Conservation (phyloP, 192 early-diverging fungal genomes). For the Diversispora epigaea region DNA sequence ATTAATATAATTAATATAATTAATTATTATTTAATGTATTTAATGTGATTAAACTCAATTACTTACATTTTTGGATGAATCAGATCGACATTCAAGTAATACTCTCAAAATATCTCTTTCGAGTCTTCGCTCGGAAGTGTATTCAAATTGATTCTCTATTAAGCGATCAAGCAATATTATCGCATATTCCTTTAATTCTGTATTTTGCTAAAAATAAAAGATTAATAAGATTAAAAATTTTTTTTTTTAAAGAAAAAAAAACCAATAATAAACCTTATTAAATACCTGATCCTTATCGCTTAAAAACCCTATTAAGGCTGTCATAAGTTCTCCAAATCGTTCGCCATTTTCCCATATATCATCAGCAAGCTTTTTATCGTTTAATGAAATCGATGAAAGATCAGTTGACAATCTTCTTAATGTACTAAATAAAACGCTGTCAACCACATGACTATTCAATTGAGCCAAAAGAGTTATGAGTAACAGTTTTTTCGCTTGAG, state of each 20-base stretch:
- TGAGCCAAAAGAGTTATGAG: conserved; percentile 21
- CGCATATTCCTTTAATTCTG: conserved; percentile 16
- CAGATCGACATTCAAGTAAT: conserved; percentile 25
- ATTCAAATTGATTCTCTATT: conserved; percentile 12
- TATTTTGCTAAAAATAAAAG: conserved; percentile 14
- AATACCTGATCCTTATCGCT: conserved; percentile 18
- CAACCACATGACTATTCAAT: conserved; percentile 11
- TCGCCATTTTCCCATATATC: conserved; percentile 32
- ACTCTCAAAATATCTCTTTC: conserved; percentile 20
- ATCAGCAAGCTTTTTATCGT: neutral
- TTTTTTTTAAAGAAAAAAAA: neutral
- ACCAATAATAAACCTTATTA: neutral
- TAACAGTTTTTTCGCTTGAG: conserved; percentile 18
- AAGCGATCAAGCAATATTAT: conserved; percentile 13
- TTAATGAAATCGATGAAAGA: neutral
- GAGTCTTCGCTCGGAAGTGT: neutral
- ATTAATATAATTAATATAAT: neutral
- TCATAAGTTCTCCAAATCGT: conserved; percentile 19
- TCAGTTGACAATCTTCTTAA: conserved; percentile 21
- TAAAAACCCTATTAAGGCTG: conserved; percentile 16
- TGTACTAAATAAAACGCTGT: conserved; percentile 9
- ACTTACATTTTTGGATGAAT: conserved; percentile 20
- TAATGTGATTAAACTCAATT: neutral
- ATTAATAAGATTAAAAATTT: no score
- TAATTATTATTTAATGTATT: neutral